A percentile compares a stretch with the other conserved stretches of the same genome.
Conservation (phyloP, 2,329 filamentous ascomycete genomes). For the Pseudocercospora fuligena region DNA sequence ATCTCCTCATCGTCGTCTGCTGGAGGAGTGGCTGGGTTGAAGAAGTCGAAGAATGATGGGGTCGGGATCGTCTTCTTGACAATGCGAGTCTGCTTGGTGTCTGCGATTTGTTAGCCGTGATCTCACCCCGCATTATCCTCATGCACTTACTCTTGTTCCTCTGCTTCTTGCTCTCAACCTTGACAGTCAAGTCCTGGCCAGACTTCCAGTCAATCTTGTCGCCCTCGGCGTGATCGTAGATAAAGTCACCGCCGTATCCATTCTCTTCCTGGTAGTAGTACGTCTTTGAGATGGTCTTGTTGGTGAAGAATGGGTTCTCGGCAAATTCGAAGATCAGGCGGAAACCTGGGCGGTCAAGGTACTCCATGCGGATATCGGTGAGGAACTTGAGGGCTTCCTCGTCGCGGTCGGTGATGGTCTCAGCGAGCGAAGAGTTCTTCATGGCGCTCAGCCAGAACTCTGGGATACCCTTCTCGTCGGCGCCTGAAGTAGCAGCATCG, state of each 20-base stretch:
- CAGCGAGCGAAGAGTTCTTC: slow-evolving; percentile 98
- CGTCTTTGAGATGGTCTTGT: slow-evolving; percentile 96
- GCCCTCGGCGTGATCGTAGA: slow-evolving; percentile 98
- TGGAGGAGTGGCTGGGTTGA: slow-evolving; percentile 89
- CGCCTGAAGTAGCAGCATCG: slow-evolving; percentile 60
- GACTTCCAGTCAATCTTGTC: slow-evolving; percentile 98
- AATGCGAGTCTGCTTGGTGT: slow-evolving; percentile 98
- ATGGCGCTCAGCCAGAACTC: slow-evolving; percentile 99
- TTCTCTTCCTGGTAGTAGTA: slow-evolving; percentile 99
- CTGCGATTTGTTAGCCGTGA: slow-evolving; percentile 54
- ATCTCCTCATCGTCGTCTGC: slow-evolving; percentile 78
- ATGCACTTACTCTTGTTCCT: slow-evolving; percentile 88
- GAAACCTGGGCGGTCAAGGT: slow-evolving; percentile 97
- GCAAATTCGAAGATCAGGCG: slow-evolving; percentile 96
- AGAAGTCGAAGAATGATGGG: slow-evolving; percentile 98
- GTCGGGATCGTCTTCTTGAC: slow-evolving; percentile 99
- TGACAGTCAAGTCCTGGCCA: slow-evolving; percentile 89
- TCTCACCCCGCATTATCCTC: background rate
- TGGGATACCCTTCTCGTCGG: slow-evolving; percentile 77
- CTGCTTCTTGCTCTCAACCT: slow-evolving; percentile 99
- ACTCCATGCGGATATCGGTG: slow-evolving; percentile 96
- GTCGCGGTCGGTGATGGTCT: slow-evolving; percentile 98
- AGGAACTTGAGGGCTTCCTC: slow-evolving; percentile 90
- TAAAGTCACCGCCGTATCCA: slow-evolving; percentile 98
- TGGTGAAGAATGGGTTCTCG: slow-evolving; percentile 95